These are phyloP conservation scores for Reticulascus tulasneorum DNA, from an alignment of 2,329 filamentous ascomycete species.

Conservation along the genomic window DNA sequence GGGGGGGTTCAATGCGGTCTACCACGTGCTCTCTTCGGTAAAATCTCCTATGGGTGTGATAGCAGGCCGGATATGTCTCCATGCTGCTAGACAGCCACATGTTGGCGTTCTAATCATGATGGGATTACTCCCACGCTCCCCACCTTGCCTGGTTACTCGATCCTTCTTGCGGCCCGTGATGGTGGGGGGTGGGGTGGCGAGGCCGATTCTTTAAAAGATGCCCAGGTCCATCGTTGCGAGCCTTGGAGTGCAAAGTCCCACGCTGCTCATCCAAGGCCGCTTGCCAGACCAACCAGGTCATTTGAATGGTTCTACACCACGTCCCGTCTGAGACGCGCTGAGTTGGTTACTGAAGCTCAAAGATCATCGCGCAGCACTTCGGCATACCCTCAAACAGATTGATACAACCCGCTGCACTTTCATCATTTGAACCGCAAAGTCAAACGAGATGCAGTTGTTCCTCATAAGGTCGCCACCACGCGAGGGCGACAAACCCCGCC, in stretches of 20 bases:
- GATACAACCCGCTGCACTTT: no score
- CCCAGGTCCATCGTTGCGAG: not conserved
- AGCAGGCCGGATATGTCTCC: not conserved
- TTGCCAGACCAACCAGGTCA: not conserved
- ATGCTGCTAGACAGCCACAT: no score
- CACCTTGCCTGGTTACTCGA: no score
- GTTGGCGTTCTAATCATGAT: no score
- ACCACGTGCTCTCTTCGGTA: constrained; percentile 10
- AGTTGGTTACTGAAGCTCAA: not conserved
- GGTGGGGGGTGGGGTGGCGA: constrained; percentile 7
- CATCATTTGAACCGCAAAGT: not conserved
- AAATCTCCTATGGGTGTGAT: constrained; percentile 2
- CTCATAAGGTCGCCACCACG: constrained; percentile 1
- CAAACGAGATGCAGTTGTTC: not conserved
- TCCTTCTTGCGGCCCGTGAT: constrained; percentile 2
- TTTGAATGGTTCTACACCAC: not conserved
- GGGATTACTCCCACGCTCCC: no score
- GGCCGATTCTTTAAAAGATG: constrained; percentile 5
- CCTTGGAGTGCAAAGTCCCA: not conserved
- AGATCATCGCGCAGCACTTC: not conserved
- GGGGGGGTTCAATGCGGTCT: constrained; percentile 4
- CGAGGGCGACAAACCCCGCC: constrained; percentile 20
- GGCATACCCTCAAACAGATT: not conserved
- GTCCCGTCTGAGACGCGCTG: not conserved
- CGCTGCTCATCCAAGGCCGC: not conserved